Evolutionary conservation across 805 yeast genomes (phyloP).

Genomic region (Dipodascus albidus): DNA sequence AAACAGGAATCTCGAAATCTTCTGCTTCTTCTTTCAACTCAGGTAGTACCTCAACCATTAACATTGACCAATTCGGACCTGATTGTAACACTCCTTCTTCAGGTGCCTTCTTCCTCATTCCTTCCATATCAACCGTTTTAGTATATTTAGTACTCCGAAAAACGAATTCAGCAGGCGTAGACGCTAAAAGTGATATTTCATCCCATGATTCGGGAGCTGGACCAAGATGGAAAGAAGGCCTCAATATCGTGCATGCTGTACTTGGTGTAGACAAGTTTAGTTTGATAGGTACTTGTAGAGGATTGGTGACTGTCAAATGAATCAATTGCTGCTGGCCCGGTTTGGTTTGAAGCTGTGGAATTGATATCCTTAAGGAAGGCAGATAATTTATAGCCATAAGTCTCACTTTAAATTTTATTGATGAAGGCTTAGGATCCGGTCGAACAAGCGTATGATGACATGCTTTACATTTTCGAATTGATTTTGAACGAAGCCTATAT

Average conservation of each 20-base stretch:
- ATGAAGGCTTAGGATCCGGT: constrained; percentile 21
- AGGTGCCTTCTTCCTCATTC: constrained; percentile 8
- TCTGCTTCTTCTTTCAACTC: background rate
- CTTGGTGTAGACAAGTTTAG: constrained; percentile 12
- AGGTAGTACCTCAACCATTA: constrained; percentile 10
- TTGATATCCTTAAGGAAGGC: constrained; percentile 14
- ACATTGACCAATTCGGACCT: constrained; percentile 23
- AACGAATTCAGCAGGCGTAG: constrained; percentile 17
- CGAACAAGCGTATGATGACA: constrained; percentile 23
- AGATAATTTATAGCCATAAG: constrained; percentile 18
- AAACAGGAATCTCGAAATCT: constrained; percentile 8
- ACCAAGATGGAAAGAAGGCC: constrained; percentile 16
- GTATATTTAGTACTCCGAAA: constrained; percentile 19
- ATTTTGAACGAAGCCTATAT: constrained; percentile 15
- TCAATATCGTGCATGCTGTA: constrained; percentile 11
- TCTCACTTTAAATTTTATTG: constrained; percentile 13
- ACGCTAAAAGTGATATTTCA: constrained; percentile 14
- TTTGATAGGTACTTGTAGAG: constrained; percentile 8
- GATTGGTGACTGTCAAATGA: constrained; percentile 16
- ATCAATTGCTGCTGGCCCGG: constrained; percentile 3
- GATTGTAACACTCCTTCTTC: constrained; percentile 8
- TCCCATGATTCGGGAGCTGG: constrained; percentile 16
- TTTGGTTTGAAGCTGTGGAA: background rate
- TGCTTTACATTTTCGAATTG: constrained; percentile 20
- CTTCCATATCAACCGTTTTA: constrained; percentile 20